Percentiles rank a stretch among this genome's conserved stretches.
These are phyloP conservation scores for Apiospora malaysiana DNA, from an alignment of 2,329 filamentous ascomycete species.

Conservation along the genomic window DNA sequence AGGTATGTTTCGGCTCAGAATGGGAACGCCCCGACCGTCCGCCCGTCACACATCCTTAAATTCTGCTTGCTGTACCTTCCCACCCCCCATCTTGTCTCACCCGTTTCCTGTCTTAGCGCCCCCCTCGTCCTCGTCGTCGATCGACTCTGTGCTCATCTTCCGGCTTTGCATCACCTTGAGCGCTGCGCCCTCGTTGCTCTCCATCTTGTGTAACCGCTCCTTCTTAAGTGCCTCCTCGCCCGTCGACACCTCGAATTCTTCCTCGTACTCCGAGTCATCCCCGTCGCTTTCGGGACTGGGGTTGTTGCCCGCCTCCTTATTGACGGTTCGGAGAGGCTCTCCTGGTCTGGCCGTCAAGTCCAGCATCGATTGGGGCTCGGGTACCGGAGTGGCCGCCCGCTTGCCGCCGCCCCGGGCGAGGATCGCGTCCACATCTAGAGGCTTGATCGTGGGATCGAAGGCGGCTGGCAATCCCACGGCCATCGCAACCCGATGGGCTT, in stretches of 20 bases:
- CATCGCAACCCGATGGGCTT: slow-evolving; percentile 68
- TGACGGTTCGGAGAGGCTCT: slow-evolving; percentile 39
- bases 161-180: slow-evolving; percentile 35
- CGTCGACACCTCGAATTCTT: slow-evolving; percentile 49
- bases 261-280: slow-evolving; percentile 45
- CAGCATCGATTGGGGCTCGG: slow-evolving; percentile 28
- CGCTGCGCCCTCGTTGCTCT: slow-evolving; percentile 39
- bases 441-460: slow-evolving; percentile 69
- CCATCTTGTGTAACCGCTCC: slow-evolving; percentile 43
- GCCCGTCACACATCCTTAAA: neutral
- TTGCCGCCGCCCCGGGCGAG: slow-evolving; percentile 32
- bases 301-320: slow-evolving; percentile 38
- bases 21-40: neutral
- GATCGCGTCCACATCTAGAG: slow-evolving; percentile 46
- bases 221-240: slow-evolving; percentile 49
- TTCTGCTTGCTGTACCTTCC: neutral
- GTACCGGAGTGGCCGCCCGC: slow-evolving; percentile 28
- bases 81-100: neutral
- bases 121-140: slow-evolving; percentile 42
- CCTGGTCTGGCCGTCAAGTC: slow-evolving; percentile 40
- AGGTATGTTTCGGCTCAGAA: neutral
- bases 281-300: slow-evolving; percentile 41
- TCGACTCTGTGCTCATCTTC: slow-evolving; percentile 41
- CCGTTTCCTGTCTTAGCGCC: slow-evolving; percentile 39
- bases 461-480: slow-evolving; percentile 66